Evolutionary conservation across 1,284 basidiomycete species (phyloP), one percentile per base, ranked within the genome.

Genomic region (Fomitopsis palustris): DNA sequence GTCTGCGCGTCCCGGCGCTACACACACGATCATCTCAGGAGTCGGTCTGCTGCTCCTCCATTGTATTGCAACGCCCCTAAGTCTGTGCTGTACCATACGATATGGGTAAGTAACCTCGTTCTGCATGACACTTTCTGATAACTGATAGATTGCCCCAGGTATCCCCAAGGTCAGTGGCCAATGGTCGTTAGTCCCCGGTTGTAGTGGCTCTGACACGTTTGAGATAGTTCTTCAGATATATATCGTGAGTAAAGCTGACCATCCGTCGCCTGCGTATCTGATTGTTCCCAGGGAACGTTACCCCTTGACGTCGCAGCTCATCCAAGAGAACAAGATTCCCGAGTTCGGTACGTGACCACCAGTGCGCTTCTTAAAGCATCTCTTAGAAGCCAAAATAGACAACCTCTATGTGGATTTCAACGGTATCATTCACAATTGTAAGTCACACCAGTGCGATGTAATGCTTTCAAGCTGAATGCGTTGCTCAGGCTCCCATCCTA

Each of bases 391-490:
- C 35, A 54, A 14, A 43, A 25, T 65, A 89, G 92, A 96, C 75
- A 93, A 93, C 70, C 76, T 96, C 60, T 96, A 97, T 74, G 84
- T 97, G 65, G 95, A 95, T 75, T 98, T 97, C 84, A 99, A 99
- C 74, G 95, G 94, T 61, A 98, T 99, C 74, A 98, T 99, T 64
- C 96, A 99, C 79, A 94, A 96, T 70, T 98, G 96, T 87, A 74
- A 70, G 77, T 78, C 42, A 69, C 39, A 8, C 1, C 3, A 47
- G 38, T 7, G 10, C 25, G 35, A 17, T 19, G 10, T 21, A 19
- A 12, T 8, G n/a, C 35, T 39, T 53, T 14, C 10, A 19, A 16
- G 12, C 27, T 16, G n/a, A 60, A 25, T 23, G 25, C 37, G 23
- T 14, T 8, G 3, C 19, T 62, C n/a, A 92, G 89, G 90, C 72